Evolutionary conservation across 2,329 filamentous ascomycete genomes (phyloP), one percentile per base, ranked within the genome.

Genomic region (Aspergillus bombycis): DNA sequence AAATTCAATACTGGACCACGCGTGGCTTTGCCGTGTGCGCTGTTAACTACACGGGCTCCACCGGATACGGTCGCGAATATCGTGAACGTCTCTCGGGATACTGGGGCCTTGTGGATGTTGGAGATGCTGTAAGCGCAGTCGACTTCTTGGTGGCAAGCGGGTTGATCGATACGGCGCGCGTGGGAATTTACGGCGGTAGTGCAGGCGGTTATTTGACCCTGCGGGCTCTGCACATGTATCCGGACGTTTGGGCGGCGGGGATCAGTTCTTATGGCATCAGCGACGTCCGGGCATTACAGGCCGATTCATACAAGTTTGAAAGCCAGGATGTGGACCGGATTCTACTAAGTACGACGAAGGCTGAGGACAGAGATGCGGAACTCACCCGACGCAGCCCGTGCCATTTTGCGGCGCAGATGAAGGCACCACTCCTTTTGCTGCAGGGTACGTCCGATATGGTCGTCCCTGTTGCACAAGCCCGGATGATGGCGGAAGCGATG

Each of bases 291-390:
- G 75, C 75, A 0, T 75, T 87, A 1, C 77, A 76, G 19, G 76
- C 74, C 2, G 79, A 81, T 23, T 86, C 84, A 0, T 85, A 87
- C 69, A 87, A 87, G 72, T 81, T 86, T n/a, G 85, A 88, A 69
- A 81, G 77, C 0, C 80, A 82, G 57, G 86, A 87, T 68, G 75
- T 82, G n/a, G 77, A 80, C 11, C 74, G 78, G 1, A 73, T 87
- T 1, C 65, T 85, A 1, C 76, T 83, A 1, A 64, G 67, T 0
- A 77, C 75, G 3, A 76, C 77, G 11, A 69, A 70, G 1, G 70
- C 77, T 0, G 74, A 79, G 14, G 78, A 83, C n/a, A 77, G 79
- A 62, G 74, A 79, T 14, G 70, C 69, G 16, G 76, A 84, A 4
- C 82, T 81, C 48, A 72, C 71, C 4, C 81, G 83, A 50, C 75